Conservation (phyloP, 345 rosid genomes). For the Raphanus sativus region DNA sequence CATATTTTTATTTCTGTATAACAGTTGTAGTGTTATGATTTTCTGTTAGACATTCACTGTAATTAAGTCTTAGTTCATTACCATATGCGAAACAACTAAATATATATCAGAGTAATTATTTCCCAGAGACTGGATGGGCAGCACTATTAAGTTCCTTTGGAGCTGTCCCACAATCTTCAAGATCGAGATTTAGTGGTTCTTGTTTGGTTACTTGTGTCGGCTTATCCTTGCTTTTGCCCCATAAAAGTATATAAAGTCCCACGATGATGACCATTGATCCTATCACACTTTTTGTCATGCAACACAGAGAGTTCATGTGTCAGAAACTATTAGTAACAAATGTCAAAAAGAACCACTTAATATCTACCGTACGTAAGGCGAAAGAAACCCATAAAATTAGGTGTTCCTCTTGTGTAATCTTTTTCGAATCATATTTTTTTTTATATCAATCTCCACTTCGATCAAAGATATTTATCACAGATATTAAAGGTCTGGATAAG, state of each 20-base stretch:
- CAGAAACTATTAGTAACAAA: slow-evolving; percentile 10
- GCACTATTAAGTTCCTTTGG: slow-evolving; percentile 28
- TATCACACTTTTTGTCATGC: slow-evolving; percentile 48
- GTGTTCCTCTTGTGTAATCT: neutral
- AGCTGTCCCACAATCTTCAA: slow-evolving; percentile 31
- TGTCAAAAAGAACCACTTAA: slow-evolving; percentile 7
- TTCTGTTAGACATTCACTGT: neutral
- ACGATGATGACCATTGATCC: slow-evolving; percentile 66
- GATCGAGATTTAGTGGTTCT: slow-evolving; percentile 41
- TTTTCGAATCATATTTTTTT: neutral
- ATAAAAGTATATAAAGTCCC: slow-evolving; percentile 71
- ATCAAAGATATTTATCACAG: neutral
- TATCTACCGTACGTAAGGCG: neutral
- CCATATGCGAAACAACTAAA: slow-evolving; percentile 7
- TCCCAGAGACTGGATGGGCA: slow-evolving; percentile 14
- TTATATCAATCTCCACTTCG: neutral
- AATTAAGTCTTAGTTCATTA: neutral
- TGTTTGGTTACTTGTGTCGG: slow-evolving; percentile 41
- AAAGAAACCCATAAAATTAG: neutral
- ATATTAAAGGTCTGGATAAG: neutral
- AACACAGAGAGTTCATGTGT: neutral
- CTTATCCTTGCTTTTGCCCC: slow-evolving; percentile 75
- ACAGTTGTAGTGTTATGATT: neutral
- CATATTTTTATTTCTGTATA: slow-evolving; percentile 6
- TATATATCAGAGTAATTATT: slow-evolving; percentile 11